Percentiles rank a stretch among this genome's conserved stretches.
Conservation (phyloP, 169 alveolate genomes). For the Sarcocystis neurona region DNA sequence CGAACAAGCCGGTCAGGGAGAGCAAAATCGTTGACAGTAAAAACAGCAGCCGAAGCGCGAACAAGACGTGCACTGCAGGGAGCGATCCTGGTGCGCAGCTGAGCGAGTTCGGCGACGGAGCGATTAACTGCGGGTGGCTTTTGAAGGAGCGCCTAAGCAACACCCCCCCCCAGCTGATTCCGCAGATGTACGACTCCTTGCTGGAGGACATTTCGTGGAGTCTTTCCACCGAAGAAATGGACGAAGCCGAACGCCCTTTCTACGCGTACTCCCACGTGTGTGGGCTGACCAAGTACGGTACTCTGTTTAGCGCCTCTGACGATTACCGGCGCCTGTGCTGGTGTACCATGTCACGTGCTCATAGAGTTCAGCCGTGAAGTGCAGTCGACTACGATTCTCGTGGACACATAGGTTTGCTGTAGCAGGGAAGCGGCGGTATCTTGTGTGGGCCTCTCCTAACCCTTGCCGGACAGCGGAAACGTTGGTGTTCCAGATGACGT, state of each 20-base stretch:
- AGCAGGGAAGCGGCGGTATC: too few relatives aligned
- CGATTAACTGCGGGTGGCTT: constrained; percentile 33
- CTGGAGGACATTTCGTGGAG: constrained; percentile 36
- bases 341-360: too few relatives aligned
- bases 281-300: background rate
- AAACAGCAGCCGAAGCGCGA: background rate
- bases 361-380: too few relatives aligned
- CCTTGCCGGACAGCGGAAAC: too few relatives aligned
- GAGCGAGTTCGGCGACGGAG: background rate
- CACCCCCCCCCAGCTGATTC: constrained; percentile 36
- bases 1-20: too few relatives aligned
- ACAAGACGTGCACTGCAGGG: background rate
- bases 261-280: constrained; percentile 35
- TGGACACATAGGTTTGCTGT: too few relatives aligned
- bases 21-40: too few relatives aligned
- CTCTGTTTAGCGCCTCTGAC: too few relatives aligned
- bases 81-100: background rate
- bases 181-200: constrained; percentile 8
- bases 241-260: constrained; percentile 40
- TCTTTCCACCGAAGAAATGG: constrained; percentile 52
- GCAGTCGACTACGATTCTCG: too few relatives aligned
- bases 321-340: too few relatives aligned
- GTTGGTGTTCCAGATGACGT: too few relatives aligned
- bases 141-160: constrained; percentile 39
- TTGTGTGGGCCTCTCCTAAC: background rate